Evolutionary conservation across 495 filamentous ascomycete genomes (phyloP), one percentile per base, ranked within the genome.

Genomic region (Trichoderma erinaceum): DNA sequence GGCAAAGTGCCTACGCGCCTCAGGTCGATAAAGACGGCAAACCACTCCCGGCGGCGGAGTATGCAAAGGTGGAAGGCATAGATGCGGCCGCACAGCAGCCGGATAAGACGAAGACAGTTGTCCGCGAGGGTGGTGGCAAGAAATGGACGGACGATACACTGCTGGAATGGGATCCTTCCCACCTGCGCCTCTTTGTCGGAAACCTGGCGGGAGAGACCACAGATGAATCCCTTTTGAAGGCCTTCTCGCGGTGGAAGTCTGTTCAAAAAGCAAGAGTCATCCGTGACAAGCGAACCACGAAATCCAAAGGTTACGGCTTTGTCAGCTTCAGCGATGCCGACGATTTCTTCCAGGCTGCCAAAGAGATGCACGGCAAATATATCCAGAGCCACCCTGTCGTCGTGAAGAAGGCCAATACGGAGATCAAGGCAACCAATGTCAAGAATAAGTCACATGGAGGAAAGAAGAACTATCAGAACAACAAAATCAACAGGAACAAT

Each of bases 321-420:
- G 92, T 98, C 67, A 94, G 91, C 76, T 99, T 99, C 79, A 90
- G 88, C 70, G 90, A 97, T 75, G 90, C 92, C 5, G 95, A 99
- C 73, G 92, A 97, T 73, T 97, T 93, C 78, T 98, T 98, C 82
- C 84, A 88, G 67, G 93, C 95, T 0, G 94, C 91, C 70, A 89
- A 93, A 79, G 96, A 98, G 78, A 99, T 99, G 96, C 89, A 97
- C 76, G 93, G 93, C 63, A 98, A 99, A 81, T 99, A 99, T 75
- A 98, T 99, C 76, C 95, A 96, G 48, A 96, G 92, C 73, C 95
- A 98, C 78, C 95, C 95, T 1, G 88, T 99, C 11, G 80, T 91
- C 56, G 81, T 98, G 69, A 87, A 89, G 76, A 88, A 93, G 73
- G 91, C 90, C 73, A 97, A 88, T 63, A 97, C 96, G 32, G 93